Evolutionary conservation across 768 basidiomycete genomes (phyloP).

Genomic region (Lactarius deliciosus): DNA sequence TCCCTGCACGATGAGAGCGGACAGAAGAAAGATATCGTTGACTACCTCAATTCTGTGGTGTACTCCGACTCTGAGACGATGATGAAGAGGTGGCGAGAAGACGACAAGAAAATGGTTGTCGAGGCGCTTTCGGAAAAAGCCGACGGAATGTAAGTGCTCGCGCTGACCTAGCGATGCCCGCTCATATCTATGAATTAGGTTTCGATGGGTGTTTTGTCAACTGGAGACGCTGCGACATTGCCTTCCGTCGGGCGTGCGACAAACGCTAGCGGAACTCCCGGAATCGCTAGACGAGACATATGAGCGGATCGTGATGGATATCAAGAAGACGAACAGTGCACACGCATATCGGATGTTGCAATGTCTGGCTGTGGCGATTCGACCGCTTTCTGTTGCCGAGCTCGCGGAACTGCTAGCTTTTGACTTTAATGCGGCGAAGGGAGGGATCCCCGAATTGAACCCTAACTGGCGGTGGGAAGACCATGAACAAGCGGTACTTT

Average conservation of each 20-base stretch:
- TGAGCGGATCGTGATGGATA: background rate
- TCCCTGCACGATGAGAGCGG: background rate
- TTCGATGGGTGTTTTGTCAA: constrained; percentile 2
- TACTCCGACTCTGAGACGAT: background rate
- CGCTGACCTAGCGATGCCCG: background rate
- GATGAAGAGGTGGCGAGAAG: background rate
- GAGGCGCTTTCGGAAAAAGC: background rate
- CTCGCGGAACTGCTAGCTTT: background rate
- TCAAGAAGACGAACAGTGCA: background rate
- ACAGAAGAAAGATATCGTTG: background rate
- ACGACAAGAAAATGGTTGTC: background rate
- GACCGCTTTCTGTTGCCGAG: background rate
- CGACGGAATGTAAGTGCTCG: background rate
- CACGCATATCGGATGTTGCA: background rate
- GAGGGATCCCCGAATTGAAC: background rate
- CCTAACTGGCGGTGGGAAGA: background rate
- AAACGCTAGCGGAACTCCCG: background rate
- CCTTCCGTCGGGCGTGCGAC: background rate
- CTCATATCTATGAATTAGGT: background rate
- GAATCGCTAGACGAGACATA: background rate
- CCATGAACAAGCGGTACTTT: background rate
- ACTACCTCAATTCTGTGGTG: background rate
- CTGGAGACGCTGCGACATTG: background rate
- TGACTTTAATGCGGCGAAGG: background rate
- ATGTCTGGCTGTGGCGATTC: background rate